These are phyloP conservation scores for Lagenaria siceraria DNA, from an alignment of 306 rosid species.

Conservation along the genomic window DNA sequence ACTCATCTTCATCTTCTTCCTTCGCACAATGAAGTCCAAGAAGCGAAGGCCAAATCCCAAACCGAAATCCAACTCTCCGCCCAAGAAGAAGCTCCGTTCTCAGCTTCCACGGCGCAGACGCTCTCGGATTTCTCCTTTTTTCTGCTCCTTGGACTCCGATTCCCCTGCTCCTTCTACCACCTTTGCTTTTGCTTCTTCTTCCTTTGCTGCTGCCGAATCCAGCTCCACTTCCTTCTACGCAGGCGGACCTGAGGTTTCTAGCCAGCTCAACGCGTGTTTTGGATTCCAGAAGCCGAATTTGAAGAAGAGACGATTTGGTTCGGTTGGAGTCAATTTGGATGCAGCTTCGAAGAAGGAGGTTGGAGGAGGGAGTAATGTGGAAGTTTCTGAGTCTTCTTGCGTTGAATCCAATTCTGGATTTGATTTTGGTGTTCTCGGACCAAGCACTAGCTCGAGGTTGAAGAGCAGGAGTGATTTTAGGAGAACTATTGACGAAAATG, in stretches of 20 bases:
- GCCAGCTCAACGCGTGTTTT: slow-evolving; percentile 35
- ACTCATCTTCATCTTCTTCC: not conserved
- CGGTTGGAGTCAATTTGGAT: not conserved
- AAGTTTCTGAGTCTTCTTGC: slow-evolving; percentile 61
- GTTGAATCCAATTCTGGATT: slow-evolving; percentile 64
- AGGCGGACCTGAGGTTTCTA: slow-evolving; percentile 34
- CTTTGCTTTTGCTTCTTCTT: slow-evolving; percentile 8
- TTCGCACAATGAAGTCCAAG: slow-evolving; percentile 19
- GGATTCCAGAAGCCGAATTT: slow-evolving; percentile 15
- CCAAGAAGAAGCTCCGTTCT: slow-evolving; percentile 59
- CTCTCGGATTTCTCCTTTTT: slow-evolving; percentile 42
- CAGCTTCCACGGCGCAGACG: slow-evolving; percentile 50
- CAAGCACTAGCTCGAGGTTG: slow-evolving; percentile 23
- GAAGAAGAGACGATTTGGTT: slow-evolving; percentile 18
- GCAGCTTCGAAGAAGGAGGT: not conserved
- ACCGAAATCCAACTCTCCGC: slow-evolving; percentile 8
- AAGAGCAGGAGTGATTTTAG: slow-evolving; percentile 21
- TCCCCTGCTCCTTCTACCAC: not conserved
- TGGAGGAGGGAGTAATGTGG: slow-evolving; percentile 21
- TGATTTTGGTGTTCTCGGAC: slow-evolving; percentile 8
- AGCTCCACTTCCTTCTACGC: slow-evolving; percentile 24
- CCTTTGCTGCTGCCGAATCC: slow-evolving; percentile 31
- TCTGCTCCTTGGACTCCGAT: slow-evolving; percentile 9
- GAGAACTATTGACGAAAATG: slow-evolving; percentile 17
- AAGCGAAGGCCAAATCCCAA: slow-evolving; percentile 26